Base-by-base conservation (phyloP, 805 yeast genomes). In the Lipomyces mesembrius region DNA sequence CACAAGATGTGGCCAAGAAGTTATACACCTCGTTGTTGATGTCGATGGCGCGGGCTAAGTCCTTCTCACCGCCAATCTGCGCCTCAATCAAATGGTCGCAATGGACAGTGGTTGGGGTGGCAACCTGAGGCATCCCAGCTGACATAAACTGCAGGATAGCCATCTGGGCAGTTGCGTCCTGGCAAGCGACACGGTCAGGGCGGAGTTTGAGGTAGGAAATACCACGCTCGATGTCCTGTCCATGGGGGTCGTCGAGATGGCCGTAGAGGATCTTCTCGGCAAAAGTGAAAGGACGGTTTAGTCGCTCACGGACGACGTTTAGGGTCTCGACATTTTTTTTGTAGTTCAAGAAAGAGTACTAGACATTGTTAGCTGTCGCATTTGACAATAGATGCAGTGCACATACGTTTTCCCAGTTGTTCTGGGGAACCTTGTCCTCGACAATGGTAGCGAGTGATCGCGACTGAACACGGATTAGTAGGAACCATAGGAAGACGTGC, bases 121-220 rank as follows among this genome's bases (percentile, higher is more conserved):
- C 90, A 22, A 97, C 94, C 49, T 86, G 79, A 60, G 89, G 83
- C 86, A 94, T 86, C 49, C 97, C 96, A 72, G 97, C 94, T 62
- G 98, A 92, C 97, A 95, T 95, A 82, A 95, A 95, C 81, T 95
- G 99, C 74, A 95, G 83, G 73, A 95, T 83, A n/a, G 99, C 99
- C 91, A 94, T 95, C 81, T 95, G 99, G 22, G 99, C 99, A 39
- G 97, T 91, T n/a, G 99, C 99, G 83, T 95, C 99, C 83, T 95
- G 99, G 96, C 96, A 94, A 34, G 99, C 99, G 59, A 95, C 98
- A 78, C 99, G 87, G 78, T 95, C 99, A 29, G 99, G 99, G 78
- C 90, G 87, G 75, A 95, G 85, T 83, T 95, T 95, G 78, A 95
- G 85, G 81, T 95, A 95, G 62, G 93, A 87, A 60, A 88, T 83